These are phyloP conservation scores for Ulota crispa DNA, from an alignment of 225 moss, liverwort and hornwort genomes.

Conservation along the genomic window DNA sequence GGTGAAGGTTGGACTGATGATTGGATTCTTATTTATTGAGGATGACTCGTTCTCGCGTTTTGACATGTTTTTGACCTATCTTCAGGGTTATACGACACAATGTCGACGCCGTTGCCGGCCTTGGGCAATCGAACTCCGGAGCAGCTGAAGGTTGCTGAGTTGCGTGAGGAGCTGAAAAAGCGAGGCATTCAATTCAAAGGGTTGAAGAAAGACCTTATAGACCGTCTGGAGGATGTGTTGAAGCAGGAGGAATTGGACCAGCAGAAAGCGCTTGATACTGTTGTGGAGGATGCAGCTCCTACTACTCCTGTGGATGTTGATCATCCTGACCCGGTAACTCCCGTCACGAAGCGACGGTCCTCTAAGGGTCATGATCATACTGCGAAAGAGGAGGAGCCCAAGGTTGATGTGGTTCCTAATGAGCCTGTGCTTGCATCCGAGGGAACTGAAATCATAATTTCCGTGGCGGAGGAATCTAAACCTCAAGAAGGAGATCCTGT, in stretches of 20 bases:
- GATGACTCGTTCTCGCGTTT: background rate
- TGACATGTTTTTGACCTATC: conserved; percentile 11
- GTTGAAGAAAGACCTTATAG: conserved; percentile 93
- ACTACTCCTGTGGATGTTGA: conserved; percentile 30
- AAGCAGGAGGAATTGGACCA: conserved; percentile 66
- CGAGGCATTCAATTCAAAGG: conserved; percentile 89
- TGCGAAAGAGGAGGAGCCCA: conserved; percentile 6
- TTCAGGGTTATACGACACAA: conserved; percentile 43
- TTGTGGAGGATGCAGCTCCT: conserved; percentile 23
- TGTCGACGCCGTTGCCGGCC: conserved; percentile 90
- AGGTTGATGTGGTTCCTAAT: conserved; percentile 12
- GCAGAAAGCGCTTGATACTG: conserved; percentile 26
- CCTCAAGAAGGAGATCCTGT: conserved; percentile 8
- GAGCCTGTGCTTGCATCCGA: conserved; percentile 36
- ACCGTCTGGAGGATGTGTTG: conserved; percentile 85
- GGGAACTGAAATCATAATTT: conserved; percentile 30
- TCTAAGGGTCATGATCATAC: conserved; percentile 29
- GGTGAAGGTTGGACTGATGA: background rate
- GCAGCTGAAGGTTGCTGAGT: conserved; percentile 95
- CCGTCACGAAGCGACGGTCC: conserved; percentile 33
- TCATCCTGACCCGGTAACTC: conserved; percentile 36
- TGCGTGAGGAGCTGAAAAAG: conserved; percentile 91
- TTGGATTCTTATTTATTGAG: background rate
- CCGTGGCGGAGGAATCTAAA: conserved; percentile 20
- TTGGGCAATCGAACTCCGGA: conserved; percentile 96